Evolutionary conservation across 1,284 basidiomycete genomes (phyloP).

Genomic region (Ustanciosporium gigantosporum): DNA sequence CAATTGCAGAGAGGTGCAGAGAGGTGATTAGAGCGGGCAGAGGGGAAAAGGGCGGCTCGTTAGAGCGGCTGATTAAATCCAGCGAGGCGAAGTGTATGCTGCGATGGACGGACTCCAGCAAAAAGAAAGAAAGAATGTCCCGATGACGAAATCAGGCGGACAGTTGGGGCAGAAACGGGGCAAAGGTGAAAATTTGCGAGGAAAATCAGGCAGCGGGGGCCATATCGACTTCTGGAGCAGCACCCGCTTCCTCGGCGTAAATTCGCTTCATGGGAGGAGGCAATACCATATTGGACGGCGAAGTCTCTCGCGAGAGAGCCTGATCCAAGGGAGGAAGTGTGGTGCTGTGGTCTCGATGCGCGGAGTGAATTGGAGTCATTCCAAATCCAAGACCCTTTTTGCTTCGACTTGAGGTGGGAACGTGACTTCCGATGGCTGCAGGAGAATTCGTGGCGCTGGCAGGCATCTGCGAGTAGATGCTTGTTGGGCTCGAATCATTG

Average conservation of each 20-base stretch:
- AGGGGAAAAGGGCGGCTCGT: no score
- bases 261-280: slow-evolving; percentile 35
- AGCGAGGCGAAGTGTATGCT: no score
- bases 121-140: no score
- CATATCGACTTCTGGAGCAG: slow-evolving; percentile 31
- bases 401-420: slow-evolving; percentile 4
- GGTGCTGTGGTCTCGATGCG: slow-evolving; percentile 17
- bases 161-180: no score
- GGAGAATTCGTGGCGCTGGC: slow-evolving; percentile 30
- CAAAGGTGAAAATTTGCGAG: no score
- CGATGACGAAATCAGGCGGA: no score
- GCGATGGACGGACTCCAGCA: no score
- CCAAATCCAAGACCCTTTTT: slow-evolving; percentile 24
- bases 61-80: no score
- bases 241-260: slow-evolving; percentile 11
- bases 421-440: slow-evolving; percentile 9
- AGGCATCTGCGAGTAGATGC: slow-evolving; percentile 29
- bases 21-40: no score
- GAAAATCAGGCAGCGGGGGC: slow-evolving; percentile 8
- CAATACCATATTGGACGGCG: slow-evolving; percentile 34
- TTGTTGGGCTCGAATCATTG: slow-evolving; percentile 37
- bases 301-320: slow-evolving; percentile 27
- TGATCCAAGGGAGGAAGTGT: slow-evolving; percentile 32
- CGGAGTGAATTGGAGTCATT: slow-evolving; percentile 40
- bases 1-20: no score